phyloP scores from a whole-genome alignment of 1,284 basidiomycete genomes.

The Schizopora paradoxa region DNA sequence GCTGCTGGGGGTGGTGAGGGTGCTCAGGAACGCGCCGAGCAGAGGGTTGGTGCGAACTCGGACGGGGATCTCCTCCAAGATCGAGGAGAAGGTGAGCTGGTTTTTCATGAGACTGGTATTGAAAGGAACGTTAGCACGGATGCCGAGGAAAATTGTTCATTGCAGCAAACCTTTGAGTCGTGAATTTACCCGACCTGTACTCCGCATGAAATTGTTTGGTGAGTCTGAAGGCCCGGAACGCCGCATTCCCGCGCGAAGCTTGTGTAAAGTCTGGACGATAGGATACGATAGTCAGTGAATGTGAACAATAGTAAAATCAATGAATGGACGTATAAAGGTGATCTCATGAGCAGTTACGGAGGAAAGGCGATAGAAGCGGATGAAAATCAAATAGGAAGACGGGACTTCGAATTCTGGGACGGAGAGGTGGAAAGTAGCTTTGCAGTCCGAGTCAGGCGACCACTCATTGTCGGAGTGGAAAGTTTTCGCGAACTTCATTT shows the following conservation, averaged over 20 bases:
- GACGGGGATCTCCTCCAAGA: slow-evolving; percentile 88
- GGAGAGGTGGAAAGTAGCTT: too few relatives aligned
- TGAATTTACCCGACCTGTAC: slow-evolving; percentile 85
- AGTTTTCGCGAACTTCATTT: too few relatives aligned
- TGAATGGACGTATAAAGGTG: slow-evolving; percentile 28
- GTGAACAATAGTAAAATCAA: slow-evolving; percentile 1
- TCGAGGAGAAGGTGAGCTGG: slow-evolving; percentile 84
- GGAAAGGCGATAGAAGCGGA: too few relatives aligned
- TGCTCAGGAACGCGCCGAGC: slow-evolving; percentile 39
- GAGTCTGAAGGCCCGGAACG: slow-evolving; percentile 89
- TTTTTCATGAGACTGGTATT: slow-evolving; percentile 71
- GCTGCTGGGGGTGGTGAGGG: slow-evolving; percentile 25
- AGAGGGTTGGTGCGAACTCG: slow-evolving; percentile 86
- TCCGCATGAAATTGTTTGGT: slow-evolving; percentile 82
- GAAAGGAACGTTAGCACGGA: slow-evolving; percentile 15
- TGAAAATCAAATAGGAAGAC: too few relatives aligned
- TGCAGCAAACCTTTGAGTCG: slow-evolving; percentile 64
- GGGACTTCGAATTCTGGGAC: too few relatives aligned
- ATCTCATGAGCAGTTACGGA: slow-evolving; percentile 59
- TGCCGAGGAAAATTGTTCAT: slow-evolving; percentile 13
- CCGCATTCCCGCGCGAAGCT: slow-evolving; percentile 80
- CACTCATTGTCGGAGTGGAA: too few relatives aligned
- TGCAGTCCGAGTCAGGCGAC: too few relatives aligned
- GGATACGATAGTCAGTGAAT: background rate
- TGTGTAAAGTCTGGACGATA: slow-evolving; percentile 42